Percentiles rank a stretch among this genome's conserved stretches.
phyloP scores from a whole-genome alignment of 2,329 filamentous ascomycete species.

The Dactylonectria estremocensis region DNA sequence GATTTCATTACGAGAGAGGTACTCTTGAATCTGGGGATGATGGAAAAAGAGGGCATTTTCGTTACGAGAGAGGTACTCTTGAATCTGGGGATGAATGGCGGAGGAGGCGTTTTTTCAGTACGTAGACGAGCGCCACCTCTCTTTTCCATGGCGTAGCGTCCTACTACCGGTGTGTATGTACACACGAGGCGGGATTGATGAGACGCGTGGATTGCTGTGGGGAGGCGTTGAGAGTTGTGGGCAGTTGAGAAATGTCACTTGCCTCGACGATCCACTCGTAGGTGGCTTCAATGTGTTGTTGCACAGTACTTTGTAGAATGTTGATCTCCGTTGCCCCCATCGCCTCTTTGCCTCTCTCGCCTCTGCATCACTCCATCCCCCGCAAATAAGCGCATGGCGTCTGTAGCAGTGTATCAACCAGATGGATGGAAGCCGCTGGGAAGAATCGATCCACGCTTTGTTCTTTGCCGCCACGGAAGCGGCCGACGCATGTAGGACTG shows the following conservation, averaged over 20 bases:
- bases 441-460: slow-evolving; percentile 17
- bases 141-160: too few species aligned
- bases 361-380: neutral
- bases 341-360: neutral
- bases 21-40: neutral
- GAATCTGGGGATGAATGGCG: neutral
- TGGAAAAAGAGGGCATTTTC: neutral
- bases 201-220: neutral
- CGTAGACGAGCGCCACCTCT: too few species aligned
- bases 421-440: neutral
- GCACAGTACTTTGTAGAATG: neutral
- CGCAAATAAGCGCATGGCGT: neutral
- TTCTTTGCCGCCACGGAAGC: neutral
- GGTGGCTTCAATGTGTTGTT: neutral
- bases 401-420: neutral
- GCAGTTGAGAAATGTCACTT: neutral
- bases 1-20: neutral
- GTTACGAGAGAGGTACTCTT: neutral
- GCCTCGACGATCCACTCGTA: neutral
- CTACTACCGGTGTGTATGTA: too few species aligned
- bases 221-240: neutral
- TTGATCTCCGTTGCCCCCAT: neutral
- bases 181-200: neutral
- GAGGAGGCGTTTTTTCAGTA: neutral
- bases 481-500: neutral